phyloP scores from a whole-genome alignment of 768 basidiomycete species.

The Baorangia bicolor region DNA sequence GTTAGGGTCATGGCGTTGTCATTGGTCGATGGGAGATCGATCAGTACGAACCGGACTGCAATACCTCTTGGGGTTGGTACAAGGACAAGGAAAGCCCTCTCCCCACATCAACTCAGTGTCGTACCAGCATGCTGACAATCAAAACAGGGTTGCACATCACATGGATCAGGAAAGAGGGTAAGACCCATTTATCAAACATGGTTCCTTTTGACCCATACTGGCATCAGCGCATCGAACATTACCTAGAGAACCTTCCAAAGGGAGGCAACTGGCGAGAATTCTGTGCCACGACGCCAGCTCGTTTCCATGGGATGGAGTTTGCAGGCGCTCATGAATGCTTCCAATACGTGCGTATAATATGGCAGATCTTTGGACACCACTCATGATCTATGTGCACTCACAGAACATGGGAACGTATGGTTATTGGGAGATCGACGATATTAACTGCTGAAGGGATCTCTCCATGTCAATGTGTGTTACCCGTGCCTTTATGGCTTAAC shows the following conservation, averaged over 20 bases:
- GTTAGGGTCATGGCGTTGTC: slow-evolving; percentile 14
- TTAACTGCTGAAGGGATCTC: neutral
- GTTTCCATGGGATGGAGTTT: slow-evolving; percentile 27
- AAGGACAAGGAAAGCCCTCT: slow-evolving; percentile 27
- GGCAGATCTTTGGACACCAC: neutral
- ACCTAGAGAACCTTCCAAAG: slow-evolving; percentile 26
- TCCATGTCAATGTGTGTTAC: too few species aligned
- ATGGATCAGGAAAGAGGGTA: slow-evolving; percentile 27
- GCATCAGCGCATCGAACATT: slow-evolving; percentile 31
- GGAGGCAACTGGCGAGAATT: slow-evolving; percentile 33
- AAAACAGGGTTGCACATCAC: slow-evolving; percentile 25
- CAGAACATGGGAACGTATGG: slow-evolving; percentile 21
- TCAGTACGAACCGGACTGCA: slow-evolving; percentile 29
- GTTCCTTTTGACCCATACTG: neutral
- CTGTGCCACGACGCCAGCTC: slow-evolving; percentile 34
- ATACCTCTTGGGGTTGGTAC: slow-evolving; percentile 25
- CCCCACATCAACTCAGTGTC: neutral
- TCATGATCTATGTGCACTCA: neutral
- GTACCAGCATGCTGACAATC: neutral
- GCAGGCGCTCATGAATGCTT: slow-evolving; percentile 22
- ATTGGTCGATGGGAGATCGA: slow-evolving; percentile 30
- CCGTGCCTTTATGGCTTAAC: neutral
- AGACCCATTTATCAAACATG: neutral
- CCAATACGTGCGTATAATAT: slow-evolving; percentile 13
- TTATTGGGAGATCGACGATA: slow-evolving; percentile 24